Evolutionary conservation across 192 early-diverging fungal genomes (phyloP).

Genomic region (Backusella circina): DNA sequence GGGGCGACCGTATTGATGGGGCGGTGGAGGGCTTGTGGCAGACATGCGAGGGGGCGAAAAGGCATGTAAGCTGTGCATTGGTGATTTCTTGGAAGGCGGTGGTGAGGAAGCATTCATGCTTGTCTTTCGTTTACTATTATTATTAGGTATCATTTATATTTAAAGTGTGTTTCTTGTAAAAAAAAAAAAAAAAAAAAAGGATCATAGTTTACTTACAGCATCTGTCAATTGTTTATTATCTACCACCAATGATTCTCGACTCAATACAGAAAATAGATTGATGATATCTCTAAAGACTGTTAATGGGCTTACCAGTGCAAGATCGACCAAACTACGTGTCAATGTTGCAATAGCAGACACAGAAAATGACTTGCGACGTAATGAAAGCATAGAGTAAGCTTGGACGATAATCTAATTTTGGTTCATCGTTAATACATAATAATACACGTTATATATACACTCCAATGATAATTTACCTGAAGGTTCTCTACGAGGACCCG

Average conservation of each 20-base stretch:
- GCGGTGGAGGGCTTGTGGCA: not conserved
- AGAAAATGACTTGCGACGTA: constrained; percentile 51
- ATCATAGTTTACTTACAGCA: constrained; percentile 44
- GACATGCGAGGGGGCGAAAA: not conserved
- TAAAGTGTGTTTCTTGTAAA: no score
- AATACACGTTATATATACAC: no score
- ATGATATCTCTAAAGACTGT: constrained; percentile 61
- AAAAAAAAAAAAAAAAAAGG: no score
- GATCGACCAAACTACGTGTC: constrained; percentile 52
- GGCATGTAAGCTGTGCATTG: not conserved
- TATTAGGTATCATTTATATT: not conserved
- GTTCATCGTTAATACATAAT: not conserved
- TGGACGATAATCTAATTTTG: constrained; percentile 47
- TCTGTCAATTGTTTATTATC: constrained; percentile 7
- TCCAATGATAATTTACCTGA: no score
- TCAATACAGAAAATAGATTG: constrained; percentile 41
- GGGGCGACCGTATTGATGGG: constrained; percentile 10
- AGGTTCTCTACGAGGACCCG: no score
- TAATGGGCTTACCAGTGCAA: constrained; percentile 53
- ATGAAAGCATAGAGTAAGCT: constrained; percentile 61
- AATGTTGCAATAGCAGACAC: constrained; percentile 45
- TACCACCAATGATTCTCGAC: constrained; percentile 21
- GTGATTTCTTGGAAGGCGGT: constrained; percentile 4
- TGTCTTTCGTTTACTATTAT: not conserved
- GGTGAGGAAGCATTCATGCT: not conserved